Base-by-base conservation (phyloP, 345 rosid species). In the Ailanthus altissimus region DNA sequence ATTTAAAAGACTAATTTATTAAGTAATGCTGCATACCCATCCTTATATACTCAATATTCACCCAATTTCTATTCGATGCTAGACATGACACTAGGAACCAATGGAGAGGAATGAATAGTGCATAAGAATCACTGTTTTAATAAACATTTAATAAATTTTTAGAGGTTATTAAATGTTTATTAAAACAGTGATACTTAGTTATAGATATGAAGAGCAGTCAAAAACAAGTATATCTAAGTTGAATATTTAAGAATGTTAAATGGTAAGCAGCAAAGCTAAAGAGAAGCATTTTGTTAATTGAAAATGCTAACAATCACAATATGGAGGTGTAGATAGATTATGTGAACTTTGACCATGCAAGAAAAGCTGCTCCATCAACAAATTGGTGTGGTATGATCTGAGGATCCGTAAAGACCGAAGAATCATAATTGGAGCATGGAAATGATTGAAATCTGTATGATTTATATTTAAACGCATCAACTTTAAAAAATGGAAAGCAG, bases 401-500 rank as follows among this genome's bases (percentile, higher is more conserved):
- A 16, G 57, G n/a, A 26, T 25, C 9, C 59, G 1, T 26, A 18
- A 28, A 26, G 42, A 7, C 56, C 14, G 8, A 25, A 8, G 40
- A 66, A 66, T 66, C 32, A 26, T 15, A 66, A 10, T 18, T 26
- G 23, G 16, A 49, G 72, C 46, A 12, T 20, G 36, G 38, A 56
- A 43, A 67, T n/a, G 38, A 23, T 67, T 5, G 18, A 21, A 45
- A 47, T 67, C 46, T 6, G n/a, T 46, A 46, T 23, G 10, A 0
- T 42, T 50, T 6, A 56, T 23, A 56, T 8, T n/a, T n/a, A n/a
- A n/a, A n/a, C n/a, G 58, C 18, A 68, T 23, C 73, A 59, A 65
- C 38, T 59, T 46, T 25, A 49, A 70, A 16, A 47, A 56, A 38
- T 40, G 8, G 25, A 43, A 58, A 43, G 54, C 53, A 83, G 72